These are phyloP conservation scores for Solanum ahanhuiri DNA, from an alignment of 257 asterid species.

Conservation along the genomic window DNA sequence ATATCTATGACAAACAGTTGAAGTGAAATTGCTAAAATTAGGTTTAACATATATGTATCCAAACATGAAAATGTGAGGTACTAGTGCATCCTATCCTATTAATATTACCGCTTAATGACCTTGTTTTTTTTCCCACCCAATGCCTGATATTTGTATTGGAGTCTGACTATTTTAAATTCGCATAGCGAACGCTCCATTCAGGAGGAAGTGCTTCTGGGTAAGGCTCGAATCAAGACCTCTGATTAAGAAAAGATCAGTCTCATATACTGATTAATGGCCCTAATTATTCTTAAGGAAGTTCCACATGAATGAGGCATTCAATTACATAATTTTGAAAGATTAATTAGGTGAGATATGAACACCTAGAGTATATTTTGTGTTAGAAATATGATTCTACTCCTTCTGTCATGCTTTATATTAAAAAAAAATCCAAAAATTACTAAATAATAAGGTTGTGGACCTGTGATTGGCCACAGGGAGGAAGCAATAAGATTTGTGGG, in stretches of 20 bases:
- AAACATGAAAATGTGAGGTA: neutral
- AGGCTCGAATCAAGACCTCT: too few species aligned
- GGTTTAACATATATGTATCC: neutral
- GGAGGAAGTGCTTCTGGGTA: rapidly evolving
- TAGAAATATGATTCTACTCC: too few species aligned
- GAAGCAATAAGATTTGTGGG: too few species aligned
- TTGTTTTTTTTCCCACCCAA: too few species aligned
- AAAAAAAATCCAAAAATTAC: too few species aligned
- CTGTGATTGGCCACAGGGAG: too few species aligned
- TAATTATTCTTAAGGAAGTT: neutral
- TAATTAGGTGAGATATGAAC: neutral
- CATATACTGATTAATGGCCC: neutral
- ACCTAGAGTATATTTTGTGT: neutral
- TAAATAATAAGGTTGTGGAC: too few species aligned
- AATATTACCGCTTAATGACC: too few species aligned
- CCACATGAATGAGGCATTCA: neutral
- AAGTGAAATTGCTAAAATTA: neutral
- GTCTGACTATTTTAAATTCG: too few species aligned
- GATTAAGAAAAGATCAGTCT: too few species aligned
- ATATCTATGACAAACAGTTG: neutral
- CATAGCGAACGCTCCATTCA: neutral
- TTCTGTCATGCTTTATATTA: too few species aligned
- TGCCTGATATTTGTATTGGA: too few species aligned
- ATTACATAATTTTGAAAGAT: neutral
- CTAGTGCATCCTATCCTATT: neutral